Conservation (phyloP, 176 grass and related monocot species). For the Bonia amplexicaulis region DNA sequence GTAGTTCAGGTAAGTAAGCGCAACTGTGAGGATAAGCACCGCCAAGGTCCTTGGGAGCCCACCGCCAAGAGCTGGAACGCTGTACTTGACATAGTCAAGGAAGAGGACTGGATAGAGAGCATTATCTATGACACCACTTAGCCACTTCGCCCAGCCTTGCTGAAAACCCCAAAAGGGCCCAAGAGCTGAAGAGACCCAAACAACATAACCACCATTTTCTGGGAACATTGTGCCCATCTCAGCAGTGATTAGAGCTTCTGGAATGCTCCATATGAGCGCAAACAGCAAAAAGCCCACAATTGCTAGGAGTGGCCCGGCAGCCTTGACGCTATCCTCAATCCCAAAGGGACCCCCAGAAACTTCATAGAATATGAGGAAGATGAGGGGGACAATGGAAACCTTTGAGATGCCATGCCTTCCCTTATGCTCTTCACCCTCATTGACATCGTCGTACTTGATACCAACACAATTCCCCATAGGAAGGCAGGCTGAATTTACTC, state of each 20-base stretch:
- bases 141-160: constrained; percentile 96
- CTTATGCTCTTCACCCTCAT: constrained; percentile 12
- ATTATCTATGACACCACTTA: constrained; percentile 88
- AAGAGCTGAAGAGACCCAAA: constrained; percentile 82
- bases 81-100: constrained; percentile 84
- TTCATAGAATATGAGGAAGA: constrained; percentile 95
- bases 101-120: constrained; percentile 87
- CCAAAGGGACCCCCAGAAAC: constrained; percentile 91
- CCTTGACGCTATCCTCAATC: constrained; percentile 80
- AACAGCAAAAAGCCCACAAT: constrained; percentile 79
- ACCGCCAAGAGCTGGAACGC: constrained; percentile 52
- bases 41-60: constrained; percentile 59
- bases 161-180: constrained; percentile 93
- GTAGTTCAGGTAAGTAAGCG: constrained; percentile 89
- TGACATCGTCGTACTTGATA: constrained; percentile 21
- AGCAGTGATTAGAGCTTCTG: constrained; percentile 81
- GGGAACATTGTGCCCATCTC: constrained; percentile 97
- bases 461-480: constrained; percentile 33
- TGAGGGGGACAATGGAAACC: constrained; percentile 67
- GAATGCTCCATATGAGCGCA: constrained; percentile 82
- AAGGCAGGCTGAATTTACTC: constrained; percentile 28
- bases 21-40: constrained; percentile 58
- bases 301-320: constrained; percentile 75
- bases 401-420: constrained; percentile 45
- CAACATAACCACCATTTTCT: constrained; percentile 83